Evolutionary conservation across 2,329 filamentous ascomycete genomes (phyloP), one percentile per base, ranked within the genome.

Genomic region (Alternaria rosae): DNA sequence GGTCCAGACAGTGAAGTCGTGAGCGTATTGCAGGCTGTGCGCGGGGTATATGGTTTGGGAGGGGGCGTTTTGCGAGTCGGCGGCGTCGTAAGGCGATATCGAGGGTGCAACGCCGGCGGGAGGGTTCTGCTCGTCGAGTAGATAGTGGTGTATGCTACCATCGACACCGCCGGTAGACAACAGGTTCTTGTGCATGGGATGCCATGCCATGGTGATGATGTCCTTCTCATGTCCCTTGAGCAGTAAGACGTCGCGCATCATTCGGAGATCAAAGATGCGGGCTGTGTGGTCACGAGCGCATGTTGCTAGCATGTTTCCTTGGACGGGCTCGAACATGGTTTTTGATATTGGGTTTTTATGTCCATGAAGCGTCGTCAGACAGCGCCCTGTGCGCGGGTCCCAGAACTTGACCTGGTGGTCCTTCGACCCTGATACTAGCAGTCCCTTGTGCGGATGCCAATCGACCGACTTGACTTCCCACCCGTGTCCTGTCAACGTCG

Each of bases 391-490:
- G 58, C 95, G 88, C n/a, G 95, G 95, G 78, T 99, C 95, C 95
- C 95, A 99, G 44, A 99, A 88, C 79, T 98, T 98, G 74, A 99
- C 93, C 65, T 97, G 85, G 79, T 99, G 94, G 75, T 99, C 95
- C 81, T 99, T 99, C 11, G 94, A 98, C 38, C 95, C 95, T 1
- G 95, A 98, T 5, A 97, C 94, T 30, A 99, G 86, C 5, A 99
- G 82, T 1, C 95, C 95, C 82, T 97, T 98, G 20, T 91, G 92
- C 1, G 94, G 94, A 82, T 99, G 95, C 95, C 95, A 99, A 77
- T 99, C 94, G 59, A 96, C 96, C 55, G 90, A 92, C 80, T 98
- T 98, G 20, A 93, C 94, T 76, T 99, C 95, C 95, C 95, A 99
- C 67, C 93, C 93, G 79, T 99, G 95, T n/a, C 95, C 95, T 41